These are phyloP conservation scores for Helicosporidium sp. DNA, from an alignment of 139 green algal species.

Conservation along the genomic window DNA sequence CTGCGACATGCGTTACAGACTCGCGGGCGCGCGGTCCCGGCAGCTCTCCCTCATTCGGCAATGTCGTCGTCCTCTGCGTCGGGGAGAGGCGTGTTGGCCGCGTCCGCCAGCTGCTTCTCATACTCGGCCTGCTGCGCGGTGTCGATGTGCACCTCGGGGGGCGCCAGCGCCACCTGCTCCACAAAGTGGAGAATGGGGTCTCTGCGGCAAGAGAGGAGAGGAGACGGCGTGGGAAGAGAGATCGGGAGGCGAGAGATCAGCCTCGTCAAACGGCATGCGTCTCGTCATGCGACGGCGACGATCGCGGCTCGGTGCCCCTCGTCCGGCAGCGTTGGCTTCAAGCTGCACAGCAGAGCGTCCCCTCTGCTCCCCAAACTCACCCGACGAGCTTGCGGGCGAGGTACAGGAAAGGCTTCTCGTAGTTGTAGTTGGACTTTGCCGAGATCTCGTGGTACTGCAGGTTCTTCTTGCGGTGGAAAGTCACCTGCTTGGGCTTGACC, in stretches of 20 bases:
- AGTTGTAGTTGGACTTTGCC: conserved; percentile 99
- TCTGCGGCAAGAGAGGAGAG: conserved; percentile 15
- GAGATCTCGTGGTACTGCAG: conserved; percentile 99
- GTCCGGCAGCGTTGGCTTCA: too few species aligned
- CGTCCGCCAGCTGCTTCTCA: conserved; percentile 53
- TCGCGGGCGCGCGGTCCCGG: too few species aligned
- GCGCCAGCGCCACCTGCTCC: conserved; percentile 69
- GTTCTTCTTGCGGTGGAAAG: conserved; percentile 96
- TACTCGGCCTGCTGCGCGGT: conserved; percentile 67
- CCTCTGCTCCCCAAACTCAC: too few species aligned
- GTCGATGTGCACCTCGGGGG: conserved; percentile 86
- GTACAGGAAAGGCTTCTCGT: conserved; percentile 99
- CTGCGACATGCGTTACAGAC: background rate
- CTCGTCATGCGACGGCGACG: too few species aligned
- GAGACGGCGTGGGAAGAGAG: too few species aligned
- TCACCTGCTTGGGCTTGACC: conserved; percentile 98
- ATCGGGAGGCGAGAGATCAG: too few species aligned
- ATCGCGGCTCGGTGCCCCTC: too few species aligned
- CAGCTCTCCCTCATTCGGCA: conserved; percentile 14
- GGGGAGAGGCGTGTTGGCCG: conserved; percentile 48
- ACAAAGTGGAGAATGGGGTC: conserved; percentile 89
- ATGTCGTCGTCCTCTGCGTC: conserved; percentile 62
- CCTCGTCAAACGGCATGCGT: too few species aligned
- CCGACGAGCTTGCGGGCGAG: conserved; percentile 92
- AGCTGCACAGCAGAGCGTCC: too few species aligned